These are phyloP conservation scores for Jamesozyma jinghongensis DNA, from an alignment of 805 yeast genomes.

Conservation along the genomic window DNA sequence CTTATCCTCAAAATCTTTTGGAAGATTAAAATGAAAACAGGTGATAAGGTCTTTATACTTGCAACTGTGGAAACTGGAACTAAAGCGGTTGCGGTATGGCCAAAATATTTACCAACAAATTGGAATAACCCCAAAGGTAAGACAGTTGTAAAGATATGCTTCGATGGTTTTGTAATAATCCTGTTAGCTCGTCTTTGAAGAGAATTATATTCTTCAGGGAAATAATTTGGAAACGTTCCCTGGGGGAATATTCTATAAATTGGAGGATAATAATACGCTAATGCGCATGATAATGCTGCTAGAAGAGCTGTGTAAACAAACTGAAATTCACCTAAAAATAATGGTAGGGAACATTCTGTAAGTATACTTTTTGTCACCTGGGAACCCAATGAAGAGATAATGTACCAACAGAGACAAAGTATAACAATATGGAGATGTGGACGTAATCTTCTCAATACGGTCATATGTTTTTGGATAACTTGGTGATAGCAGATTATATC, in stretches of 20 bases:
- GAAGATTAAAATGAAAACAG: slow-evolving; percentile 48
- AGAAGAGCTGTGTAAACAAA: slow-evolving; percentile 43
- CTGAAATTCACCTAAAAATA: slow-evolving; percentile 57
- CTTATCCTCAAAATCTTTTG: slow-evolving; percentile 35
- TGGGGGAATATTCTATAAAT: slow-evolving; percentile 37
- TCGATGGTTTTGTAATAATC: slow-evolving; percentile 27
- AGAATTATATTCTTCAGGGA: slow-evolving; percentile 16
- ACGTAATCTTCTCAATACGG: slow-evolving; percentile 3
- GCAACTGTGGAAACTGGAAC: slow-evolving; percentile 64
- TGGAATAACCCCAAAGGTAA: slow-evolving; percentile 61
- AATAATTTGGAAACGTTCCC: slow-evolving; percentile 43
- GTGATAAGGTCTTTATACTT: slow-evolving; percentile 59
- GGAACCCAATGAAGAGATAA: slow-evolving; percentile 53
- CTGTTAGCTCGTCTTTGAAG: background rate
- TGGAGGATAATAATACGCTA: slow-evolving; percentile 29
- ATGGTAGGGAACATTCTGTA: slow-evolving; percentile 47
- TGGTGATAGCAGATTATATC: too few relatives aligned
- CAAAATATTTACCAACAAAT: slow-evolving; percentile 53
- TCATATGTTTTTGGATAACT: background rate
- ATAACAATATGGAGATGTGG: slow-evolving; percentile 28
- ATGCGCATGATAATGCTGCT: slow-evolving; percentile 33
- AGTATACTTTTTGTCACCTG: slow-evolving; percentile 53
- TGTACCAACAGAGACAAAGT: slow-evolving; percentile 51
- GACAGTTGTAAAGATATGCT: slow-evolving; percentile 39
- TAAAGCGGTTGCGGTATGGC: slow-evolving; percentile 53